Percentiles rank a stretch among this genome's conserved stretches.
phyloP scores from a whole-genome alignment of 192 early-diverging fungal species.

The Coemansia sp. region DNA sequence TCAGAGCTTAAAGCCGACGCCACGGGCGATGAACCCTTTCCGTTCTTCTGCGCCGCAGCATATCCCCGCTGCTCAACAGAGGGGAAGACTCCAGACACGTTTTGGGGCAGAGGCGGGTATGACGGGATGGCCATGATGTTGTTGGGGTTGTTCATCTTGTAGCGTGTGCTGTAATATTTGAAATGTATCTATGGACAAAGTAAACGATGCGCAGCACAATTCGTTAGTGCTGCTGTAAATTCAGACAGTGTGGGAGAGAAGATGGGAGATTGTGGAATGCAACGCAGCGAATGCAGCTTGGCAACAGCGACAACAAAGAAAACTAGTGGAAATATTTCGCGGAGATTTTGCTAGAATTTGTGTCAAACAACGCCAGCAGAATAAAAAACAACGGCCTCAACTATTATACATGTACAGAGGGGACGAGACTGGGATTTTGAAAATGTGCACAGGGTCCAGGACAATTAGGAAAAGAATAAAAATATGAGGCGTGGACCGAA shows the following conservation, averaged over 20 bases:
- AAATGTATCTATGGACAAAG: background rate
- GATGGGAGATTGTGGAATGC: background rate
- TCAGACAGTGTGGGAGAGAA: background rate
- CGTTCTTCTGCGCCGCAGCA: slow-evolving; percentile 11
- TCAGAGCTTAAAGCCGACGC: background rate
- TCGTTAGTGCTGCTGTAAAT: background rate
- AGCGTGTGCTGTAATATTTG: background rate
- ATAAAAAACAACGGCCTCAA: background rate
- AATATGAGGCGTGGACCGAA: slow-evolving; percentile 4
- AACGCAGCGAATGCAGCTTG: background rate
- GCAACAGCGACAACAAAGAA: background rate
- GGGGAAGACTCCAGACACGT: slow-evolving; percentile 43
- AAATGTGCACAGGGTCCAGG: background rate
- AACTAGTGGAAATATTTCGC: too few relatives aligned
- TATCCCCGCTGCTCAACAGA: slow-evolving; percentile 27
- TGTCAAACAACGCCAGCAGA: too few relatives aligned
- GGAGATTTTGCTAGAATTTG: too few relatives aligned
- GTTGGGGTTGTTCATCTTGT: slow-evolving; percentile 23
- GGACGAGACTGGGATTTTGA: background rate
- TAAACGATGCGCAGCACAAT: background rate
- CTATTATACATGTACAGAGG: background rate
- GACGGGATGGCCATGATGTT: slow-evolving; percentile 49
- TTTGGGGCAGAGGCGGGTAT: slow-evolving; percentile 47
- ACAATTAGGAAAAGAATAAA: background rate
- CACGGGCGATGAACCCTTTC: slow-evolving; percentile 24